Evolutionary conservation across 1,284 basidiomycete genomes (phyloP).

Genomic region (Phlebopus sp.): DNA sequence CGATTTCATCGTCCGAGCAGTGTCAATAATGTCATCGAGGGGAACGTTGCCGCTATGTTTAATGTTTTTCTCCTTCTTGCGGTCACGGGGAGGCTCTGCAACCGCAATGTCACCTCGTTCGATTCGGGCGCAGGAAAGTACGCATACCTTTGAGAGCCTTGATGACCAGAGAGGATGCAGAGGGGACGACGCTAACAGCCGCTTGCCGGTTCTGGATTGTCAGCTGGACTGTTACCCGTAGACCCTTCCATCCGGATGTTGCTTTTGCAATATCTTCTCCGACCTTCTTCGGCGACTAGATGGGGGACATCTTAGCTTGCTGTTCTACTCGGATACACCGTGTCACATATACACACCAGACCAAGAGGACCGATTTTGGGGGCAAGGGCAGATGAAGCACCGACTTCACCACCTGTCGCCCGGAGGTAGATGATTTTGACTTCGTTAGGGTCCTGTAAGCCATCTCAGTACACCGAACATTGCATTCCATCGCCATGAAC

Average conservation of each 20-base stretch:
- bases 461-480: slow-evolving; percentile 13
- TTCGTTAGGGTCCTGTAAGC: slow-evolving; percentile 81
- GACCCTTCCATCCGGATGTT: slow-evolving; percentile 98
- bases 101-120: slow-evolving; percentile 4
- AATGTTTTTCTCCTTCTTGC: slow-evolving; percentile 99
- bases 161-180: slow-evolving; percentile 97
- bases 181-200: slow-evolving; percentile 94
- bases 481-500: background rate
- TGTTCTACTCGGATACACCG: background rate
- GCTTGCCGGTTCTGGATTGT: slow-evolving; percentile 99
- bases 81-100: slow-evolving; percentile 95
- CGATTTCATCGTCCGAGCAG: slow-evolving; percentile 94
- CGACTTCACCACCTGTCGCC: slow-evolving; percentile 99
- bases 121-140: background rate
- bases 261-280: slow-evolving; percentile 99
- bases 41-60: slow-evolving; percentile 96
- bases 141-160: slow-evolving; percentile 90
- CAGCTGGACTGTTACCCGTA: slow-evolving; percentile 97
- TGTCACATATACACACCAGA: slow-evolving; percentile 67
- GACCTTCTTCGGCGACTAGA: slow-evolving; percentile 98
- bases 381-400: slow-evolving; percentile 97
- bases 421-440: slow-evolving; percentile 99
- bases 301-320: slow-evolving; percentile 6
- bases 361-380: slow-evolving; percentile 99
- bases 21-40: slow-evolving; percentile 93